A percentile compares a stretch with the other conserved stretches of the same genome.
phyloP scores from a whole-genome alignment of 2,329 filamentous ascomycete species.

The Piedraia hortae region DNA sequence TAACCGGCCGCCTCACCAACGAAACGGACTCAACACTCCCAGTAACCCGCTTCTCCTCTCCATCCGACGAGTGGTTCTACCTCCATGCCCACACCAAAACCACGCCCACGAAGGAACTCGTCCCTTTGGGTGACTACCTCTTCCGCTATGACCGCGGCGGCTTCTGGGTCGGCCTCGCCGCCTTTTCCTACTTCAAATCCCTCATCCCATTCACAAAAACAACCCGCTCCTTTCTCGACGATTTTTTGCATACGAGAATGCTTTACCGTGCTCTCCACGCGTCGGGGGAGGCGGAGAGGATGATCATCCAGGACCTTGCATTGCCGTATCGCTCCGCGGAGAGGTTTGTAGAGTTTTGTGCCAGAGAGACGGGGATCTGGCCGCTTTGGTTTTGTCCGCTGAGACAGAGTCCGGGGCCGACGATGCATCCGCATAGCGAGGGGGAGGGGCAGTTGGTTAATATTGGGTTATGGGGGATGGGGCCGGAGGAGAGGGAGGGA shows the following conservation, averaged over 20 bases:
- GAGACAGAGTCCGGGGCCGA: constrained; percentile 8
- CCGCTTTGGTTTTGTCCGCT: constrained; percentile 23
- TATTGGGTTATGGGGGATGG: constrained; percentile 34
- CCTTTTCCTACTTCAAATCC: constrained; percentile 32
- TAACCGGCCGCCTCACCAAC: constrained; percentile 16
- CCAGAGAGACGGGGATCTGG: constrained; percentile 16
- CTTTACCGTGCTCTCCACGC: constrained; percentile 39
- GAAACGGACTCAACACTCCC: not conserved
- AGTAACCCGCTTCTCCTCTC: constrained; percentile 14
- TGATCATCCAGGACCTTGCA: constrained; percentile 37
- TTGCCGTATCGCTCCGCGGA: constrained; percentile 18
- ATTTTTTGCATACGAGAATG: constrained; percentile 33
- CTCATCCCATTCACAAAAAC: constrained; percentile 31
- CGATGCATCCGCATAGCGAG: constrained; percentile 11
- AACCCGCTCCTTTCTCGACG: constrained; percentile 33
- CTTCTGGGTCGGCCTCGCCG: constrained; percentile 37
- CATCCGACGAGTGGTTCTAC: constrained; percentile 25
- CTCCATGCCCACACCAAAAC: constrained; percentile 16
- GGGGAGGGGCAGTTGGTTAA: constrained; percentile 22
- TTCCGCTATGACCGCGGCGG: constrained; percentile 44
- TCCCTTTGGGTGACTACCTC: constrained; percentile 37
- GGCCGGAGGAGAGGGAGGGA: constrained; percentile 16
- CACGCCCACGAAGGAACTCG: constrained; percentile 21
- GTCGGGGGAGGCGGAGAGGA: constrained; percentile 29
- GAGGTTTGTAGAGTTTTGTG: constrained; percentile 18